Conservation (phyloP, 1,284 basidiomycete genomes). For the Inonotus hispidus region DNA sequence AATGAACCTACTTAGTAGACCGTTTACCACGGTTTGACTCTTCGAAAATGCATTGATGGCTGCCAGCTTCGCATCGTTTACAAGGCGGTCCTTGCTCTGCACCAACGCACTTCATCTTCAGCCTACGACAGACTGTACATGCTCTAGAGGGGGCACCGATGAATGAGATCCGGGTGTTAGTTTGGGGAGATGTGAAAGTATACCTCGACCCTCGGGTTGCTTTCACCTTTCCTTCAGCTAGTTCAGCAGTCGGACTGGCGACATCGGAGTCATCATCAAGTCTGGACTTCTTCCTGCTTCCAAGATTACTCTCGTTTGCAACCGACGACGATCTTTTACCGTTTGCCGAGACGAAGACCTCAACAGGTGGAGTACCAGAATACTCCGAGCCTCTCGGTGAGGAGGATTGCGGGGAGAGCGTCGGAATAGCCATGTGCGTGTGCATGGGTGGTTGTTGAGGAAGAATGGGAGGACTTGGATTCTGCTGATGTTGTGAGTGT, state of each 20-base stretch:
- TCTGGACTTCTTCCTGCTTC: conserved; percentile 52
- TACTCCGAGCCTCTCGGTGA: conserved; percentile 72
- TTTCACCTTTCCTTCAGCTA: conserved; percentile 72
- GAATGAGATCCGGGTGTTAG: conserved; percentile 11
- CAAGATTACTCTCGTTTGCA: conserved; percentile 33
- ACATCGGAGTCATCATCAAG: conserved; percentile 45
- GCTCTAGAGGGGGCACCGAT: conserved; percentile 46
- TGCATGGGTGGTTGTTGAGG: conserved; percentile 21
- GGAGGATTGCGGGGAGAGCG: conserved; percentile 34
- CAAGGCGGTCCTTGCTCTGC: conserved; percentile 91
- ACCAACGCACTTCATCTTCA: conserved; percentile 98
- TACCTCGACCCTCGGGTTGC: conserved; percentile 83
- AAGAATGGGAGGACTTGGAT: conserved; percentile 17
- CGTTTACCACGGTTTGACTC: conserved; percentile 92
- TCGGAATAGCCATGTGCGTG: conserved; percentile 15
- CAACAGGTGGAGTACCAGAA: conserved; percentile 63
- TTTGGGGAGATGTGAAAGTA: conserved; percentile 24
- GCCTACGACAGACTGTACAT: conserved; percentile 89
- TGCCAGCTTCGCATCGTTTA: conserved; percentile 75
- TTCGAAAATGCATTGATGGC: conserved; percentile 91
- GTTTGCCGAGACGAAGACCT: conserved; percentile 50
- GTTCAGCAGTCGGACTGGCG: conserved; percentile 49
- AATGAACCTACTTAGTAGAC: conserved; percentile 67
- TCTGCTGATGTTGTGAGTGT: conserved; percentile 13
- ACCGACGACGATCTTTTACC: conserved; percentile 60